Conservation (phyloP, 2,329 filamentous ascomycete species). For the Neophaeococcomyces mojaviensis region DNA sequence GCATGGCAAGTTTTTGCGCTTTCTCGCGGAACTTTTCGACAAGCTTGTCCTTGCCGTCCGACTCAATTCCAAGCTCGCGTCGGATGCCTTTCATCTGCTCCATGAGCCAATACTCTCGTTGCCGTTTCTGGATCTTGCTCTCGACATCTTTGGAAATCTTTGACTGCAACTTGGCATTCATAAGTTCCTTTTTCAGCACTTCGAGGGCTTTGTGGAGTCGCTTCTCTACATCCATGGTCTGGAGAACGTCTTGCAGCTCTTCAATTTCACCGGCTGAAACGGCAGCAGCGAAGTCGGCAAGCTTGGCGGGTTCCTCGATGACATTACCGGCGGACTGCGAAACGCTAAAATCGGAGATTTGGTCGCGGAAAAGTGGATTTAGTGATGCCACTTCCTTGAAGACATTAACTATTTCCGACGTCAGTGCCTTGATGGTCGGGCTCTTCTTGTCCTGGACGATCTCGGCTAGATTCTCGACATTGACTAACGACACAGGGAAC, state of each 20-base stretch:
- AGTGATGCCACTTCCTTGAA: constrained; percentile 94
- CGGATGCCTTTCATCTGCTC: constrained; percentile 99
- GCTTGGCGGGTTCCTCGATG: constrained; percentile 84
- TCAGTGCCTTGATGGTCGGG: constrained; percentile 79
- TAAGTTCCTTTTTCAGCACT: constrained; percentile 93
- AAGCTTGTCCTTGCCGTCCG: constrained; percentile 95
- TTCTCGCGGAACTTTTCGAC: constrained; percentile 98
- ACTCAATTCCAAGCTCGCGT: constrained; percentile 89
- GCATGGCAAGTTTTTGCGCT: constrained; percentile 88
- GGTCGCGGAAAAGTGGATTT: constrained; percentile 92
- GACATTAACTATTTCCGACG: constrained; percentile 96
- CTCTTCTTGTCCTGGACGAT: constrained; percentile 87
- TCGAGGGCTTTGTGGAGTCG: constrained; percentile 84
- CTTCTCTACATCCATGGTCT: constrained; percentile 83
- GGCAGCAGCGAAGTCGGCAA: constrained; percentile 94
- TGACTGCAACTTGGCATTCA: constrained; percentile 93
- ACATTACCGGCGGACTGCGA: constrained; percentile 92
- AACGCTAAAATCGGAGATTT: constrained; percentile 95
- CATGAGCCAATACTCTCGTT: constrained; percentile 97
- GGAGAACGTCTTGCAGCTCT: constrained; percentile 86
- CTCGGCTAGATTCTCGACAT: constrained; percentile 86
- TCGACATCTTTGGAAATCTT: constrained; percentile 99
- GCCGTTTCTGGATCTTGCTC: constrained; percentile 91
- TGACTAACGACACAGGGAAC: constrained; percentile 87
- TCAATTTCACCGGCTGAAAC: constrained; percentile 89